These are phyloP conservation scores for Lasiodiplodia citricola DNA, from an alignment of 2,329 filamentous ascomycete genomes.

Conservation along the genomic window DNA sequence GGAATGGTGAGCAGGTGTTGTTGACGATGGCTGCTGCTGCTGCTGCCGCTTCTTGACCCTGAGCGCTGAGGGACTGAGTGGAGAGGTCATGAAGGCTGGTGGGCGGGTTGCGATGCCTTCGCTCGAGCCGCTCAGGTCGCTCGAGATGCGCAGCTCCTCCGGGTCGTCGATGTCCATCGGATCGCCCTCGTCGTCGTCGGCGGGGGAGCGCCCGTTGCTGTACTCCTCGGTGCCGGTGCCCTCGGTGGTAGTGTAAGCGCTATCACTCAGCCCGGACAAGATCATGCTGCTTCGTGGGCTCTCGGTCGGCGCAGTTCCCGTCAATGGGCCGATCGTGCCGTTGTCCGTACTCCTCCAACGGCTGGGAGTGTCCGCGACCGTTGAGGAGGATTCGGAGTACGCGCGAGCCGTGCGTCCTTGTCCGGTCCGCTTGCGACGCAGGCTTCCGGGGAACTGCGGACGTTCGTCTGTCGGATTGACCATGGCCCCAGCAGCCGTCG, in stretches of 20 bases:
- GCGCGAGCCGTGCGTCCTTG: slow-evolving; percentile 15
- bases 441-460: slow-evolving; percentile 9
- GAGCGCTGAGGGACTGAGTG: slow-evolving; percentile 14
- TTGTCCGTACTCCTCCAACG: slow-evolving; percentile 6
- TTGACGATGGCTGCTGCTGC: not conserved
- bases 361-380: not conserved
- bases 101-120: not conserved
- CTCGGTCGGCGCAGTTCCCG: slow-evolving; percentile 5
- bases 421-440: slow-evolving; percentile 23
- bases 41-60: not conserved
- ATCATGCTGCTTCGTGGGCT: slow-evolving; percentile 21
- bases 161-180: slow-evolving; percentile 19
- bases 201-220: slow-evolving; percentile 3
- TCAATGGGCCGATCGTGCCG: slow-evolving; percentile 1
- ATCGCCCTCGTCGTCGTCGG: not conserved
- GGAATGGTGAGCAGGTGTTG: not conserved
- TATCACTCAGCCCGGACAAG: slow-evolving; percentile 20
- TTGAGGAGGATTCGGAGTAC: slow-evolving; percentile 13
- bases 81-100: slow-evolving; percentile 6
- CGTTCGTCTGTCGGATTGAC: not conserved
- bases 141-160: not conserved
- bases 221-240: slow-evolving; percentile 9
- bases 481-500: not conserved
- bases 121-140: not conserved
- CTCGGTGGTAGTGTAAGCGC: slow-evolving; percentile 20